phyloP scores from a whole-genome alignment of 2,329 filamentous ascomycete species.

The Trichoderma arundinaceum region DNA sequence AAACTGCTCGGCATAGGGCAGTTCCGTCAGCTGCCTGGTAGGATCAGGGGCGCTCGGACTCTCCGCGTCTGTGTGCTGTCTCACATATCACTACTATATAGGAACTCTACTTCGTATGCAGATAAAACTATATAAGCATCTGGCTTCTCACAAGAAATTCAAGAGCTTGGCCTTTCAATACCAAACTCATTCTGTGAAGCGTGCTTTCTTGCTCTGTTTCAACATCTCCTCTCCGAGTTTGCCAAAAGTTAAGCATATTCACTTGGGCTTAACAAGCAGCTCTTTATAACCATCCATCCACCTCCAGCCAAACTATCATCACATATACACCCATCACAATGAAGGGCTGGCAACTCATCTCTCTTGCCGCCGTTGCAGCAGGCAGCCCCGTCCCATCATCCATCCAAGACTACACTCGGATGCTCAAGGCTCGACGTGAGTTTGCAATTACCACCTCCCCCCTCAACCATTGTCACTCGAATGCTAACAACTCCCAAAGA shows the following conservation, averaged over 20 bases:
- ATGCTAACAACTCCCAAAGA: slow-evolving; percentile 5
- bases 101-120: not conserved
- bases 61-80: slow-evolving; percentile 18
- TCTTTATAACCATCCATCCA: no score
- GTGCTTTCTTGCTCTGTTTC: no score
- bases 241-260: no score
- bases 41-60: slow-evolving; percentile 21
- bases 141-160: not conserved
- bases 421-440: slow-evolving; percentile 46
- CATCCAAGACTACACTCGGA: slow-evolving; percentile 38
- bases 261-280: no score
- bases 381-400: slow-evolving; percentile 37
- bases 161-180: no score
- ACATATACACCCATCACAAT: not conserved
- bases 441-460: no score
- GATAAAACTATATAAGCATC: slow-evolving; percentile 6
- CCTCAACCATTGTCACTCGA: not conserved
- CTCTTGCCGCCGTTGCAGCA: slow-evolving; percentile 38
- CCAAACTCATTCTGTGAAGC: no score
- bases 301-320: no score
- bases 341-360: slow-evolving; percentile 36
- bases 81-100: slow-evolving; percentile 3
- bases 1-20: not conserved
- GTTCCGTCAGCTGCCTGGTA: slow-evolving; percentile 2
- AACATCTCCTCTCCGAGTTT: no score